Conservation (phyloP, 2,329 filamentous ascomycete species). For the Cyphellophora europaea region DNA sequence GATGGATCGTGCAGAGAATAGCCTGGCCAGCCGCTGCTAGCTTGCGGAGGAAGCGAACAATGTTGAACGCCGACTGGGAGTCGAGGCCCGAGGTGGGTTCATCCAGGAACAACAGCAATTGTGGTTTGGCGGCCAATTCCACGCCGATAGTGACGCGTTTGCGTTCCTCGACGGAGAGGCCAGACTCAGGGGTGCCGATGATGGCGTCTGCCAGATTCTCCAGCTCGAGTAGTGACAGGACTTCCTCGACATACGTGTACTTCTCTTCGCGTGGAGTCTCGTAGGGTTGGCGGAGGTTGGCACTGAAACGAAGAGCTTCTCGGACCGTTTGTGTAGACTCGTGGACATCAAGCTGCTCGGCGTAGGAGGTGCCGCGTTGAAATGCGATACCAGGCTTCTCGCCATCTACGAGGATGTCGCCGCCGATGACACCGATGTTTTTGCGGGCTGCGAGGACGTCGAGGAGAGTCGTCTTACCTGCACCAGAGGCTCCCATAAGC, state of each 20-base stretch:
- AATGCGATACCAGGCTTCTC: conserved; percentile 37
- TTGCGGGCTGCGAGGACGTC: conserved; percentile 37
- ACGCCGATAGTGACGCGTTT: conserved; percentile 57
- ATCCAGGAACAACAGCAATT: conserved; percentile 53
- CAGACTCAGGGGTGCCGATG: conserved; percentile 50
- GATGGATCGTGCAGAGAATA: conserved; percentile 84
- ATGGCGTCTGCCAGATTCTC: conserved; percentile 56
- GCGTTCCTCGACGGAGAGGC: conserved; percentile 56
- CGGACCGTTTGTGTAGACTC: conserved; percentile 57
- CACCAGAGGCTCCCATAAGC: conserved; percentile 55
- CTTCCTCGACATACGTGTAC: conserved; percentile 57
- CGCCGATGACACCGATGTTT: conserved; percentile 31
- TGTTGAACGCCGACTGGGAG: conserved; percentile 57
- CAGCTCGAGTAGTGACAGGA: conserved; percentile 61
- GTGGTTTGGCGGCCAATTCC: conserved; percentile 53
- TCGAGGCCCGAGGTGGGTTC: conserved; percentile 59
- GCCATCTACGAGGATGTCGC: conserved; percentile 36
- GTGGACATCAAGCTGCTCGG: conserved; percentile 59
- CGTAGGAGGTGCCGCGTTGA: conserved; percentile 45
- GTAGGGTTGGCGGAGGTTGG: conserved; percentile 51
- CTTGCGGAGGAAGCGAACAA: conserved; percentile 52
- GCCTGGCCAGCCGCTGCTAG: conserved; percentile 67
- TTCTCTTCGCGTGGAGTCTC: conserved; percentile 53
- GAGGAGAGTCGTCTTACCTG: conserved; percentile 39
- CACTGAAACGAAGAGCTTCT: conserved; percentile 58